These are phyloP conservation scores for Exutisphaerella laricina DNA, from an alignment of 2,329 filamentous ascomycete genomes.

Conservation along the genomic window DNA sequence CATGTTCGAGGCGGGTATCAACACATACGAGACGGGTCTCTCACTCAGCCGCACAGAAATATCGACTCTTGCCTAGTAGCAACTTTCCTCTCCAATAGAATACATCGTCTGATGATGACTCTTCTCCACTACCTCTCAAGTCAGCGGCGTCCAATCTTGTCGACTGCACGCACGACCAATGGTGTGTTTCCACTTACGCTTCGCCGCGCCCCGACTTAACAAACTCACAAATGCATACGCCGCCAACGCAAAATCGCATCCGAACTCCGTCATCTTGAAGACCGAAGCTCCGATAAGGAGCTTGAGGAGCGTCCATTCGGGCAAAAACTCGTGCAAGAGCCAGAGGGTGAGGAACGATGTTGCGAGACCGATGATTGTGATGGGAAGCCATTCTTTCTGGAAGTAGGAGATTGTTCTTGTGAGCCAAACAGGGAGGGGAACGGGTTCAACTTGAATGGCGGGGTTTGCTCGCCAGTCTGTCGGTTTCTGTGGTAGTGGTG, in stretches of 20 bases:
- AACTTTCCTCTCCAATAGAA: not conserved
- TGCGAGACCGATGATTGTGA: not conserved
- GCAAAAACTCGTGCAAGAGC: not conserved
- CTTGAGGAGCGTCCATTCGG: not conserved
- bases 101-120: not conserved
- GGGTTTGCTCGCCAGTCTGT: not conserved
- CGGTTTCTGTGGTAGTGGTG: not conserved
- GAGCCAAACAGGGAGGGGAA: not conserved
- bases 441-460: not conserved
- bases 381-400: not conserved
- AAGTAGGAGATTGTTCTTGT: not conserved
- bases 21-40: too few species aligned
- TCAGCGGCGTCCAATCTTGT: not conserved
- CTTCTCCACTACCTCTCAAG: not conserved
- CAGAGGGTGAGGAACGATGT: not conserved
- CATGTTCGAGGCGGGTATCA: too few species aligned
- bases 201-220: not conserved
- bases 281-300: not conserved
- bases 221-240: not conserved
- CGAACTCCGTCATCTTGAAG: not conserved
- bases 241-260: not conserved
- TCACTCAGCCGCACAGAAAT: too few species aligned
- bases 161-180: not conserved
- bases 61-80: too few species aligned
- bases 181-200: not conserved